Evolutionary conservation across 148 eudicot species (phyloP).

Genomic region (Simmondsia chinensis): DNA sequence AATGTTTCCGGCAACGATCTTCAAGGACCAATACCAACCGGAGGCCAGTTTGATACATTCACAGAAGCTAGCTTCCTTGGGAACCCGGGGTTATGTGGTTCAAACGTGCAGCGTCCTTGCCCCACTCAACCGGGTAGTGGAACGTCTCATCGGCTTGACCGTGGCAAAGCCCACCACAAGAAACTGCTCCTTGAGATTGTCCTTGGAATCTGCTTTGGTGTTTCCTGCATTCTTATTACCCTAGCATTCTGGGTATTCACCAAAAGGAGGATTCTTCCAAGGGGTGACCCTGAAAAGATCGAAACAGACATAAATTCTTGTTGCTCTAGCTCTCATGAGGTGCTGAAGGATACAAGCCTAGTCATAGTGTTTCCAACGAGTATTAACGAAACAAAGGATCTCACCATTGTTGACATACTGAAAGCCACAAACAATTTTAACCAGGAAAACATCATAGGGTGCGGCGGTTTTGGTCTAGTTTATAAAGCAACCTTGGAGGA

Average conservation of each 20-base stretch:
- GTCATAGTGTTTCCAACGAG: conserved; percentile 55
- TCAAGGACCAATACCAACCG: conserved; percentile 45
- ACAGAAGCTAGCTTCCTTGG: conserved; percentile 36
- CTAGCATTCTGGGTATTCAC: conserved; percentile 40
- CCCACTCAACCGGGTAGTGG: conserved; percentile 12
- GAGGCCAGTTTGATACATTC: conserved; percentile 55
- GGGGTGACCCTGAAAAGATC: conserved; percentile 31
- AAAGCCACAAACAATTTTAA: conserved; percentile 80
- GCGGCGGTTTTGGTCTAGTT: conserved; percentile 94
- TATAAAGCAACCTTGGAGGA: conserved; percentile 69
- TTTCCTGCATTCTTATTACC: conserved; percentile 30
- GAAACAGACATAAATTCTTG: conserved; percentile 29
- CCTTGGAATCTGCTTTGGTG: conserved; percentile 46
- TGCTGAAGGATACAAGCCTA: conserved; percentile 42
- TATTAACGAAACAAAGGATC: conserved; percentile 36
- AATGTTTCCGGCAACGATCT: conserved; percentile 53
- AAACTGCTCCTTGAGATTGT: conserved; percentile 37
- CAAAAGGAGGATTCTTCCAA: conserved; percentile 50
- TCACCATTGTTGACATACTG: conserved; percentile 51
- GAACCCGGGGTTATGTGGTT: conserved; percentile 63
- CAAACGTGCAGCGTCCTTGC: conserved; percentile 33
- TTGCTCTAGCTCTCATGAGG: conserved; percentile 37
- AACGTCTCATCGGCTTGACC: conserved; percentile 10
- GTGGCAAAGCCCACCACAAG: conserved; percentile 31
- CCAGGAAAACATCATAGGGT: conserved; percentile 84